phyloP scores from a whole-genome alignment of 176 grass and related monocot species.

The Zoysia pacifica region DNA sequence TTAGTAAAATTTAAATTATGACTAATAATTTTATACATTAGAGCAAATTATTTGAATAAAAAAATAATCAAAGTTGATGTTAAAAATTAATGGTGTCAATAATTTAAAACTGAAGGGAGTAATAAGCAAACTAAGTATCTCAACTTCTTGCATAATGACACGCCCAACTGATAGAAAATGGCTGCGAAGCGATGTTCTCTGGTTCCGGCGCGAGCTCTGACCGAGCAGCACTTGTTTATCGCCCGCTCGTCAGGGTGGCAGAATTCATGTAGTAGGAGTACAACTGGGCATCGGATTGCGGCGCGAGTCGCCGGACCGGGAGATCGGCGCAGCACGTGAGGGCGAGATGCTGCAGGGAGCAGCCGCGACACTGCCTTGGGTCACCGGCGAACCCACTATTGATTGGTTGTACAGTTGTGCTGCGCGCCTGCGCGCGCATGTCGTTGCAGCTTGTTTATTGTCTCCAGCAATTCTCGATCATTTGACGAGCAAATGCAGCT shows the following conservation, averaged over 20 bases:
- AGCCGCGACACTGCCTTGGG: not conserved
- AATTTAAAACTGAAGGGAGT: too few species aligned
- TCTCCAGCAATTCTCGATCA: not conserved
- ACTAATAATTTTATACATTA: too few species aligned
- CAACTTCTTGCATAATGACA: not conserved
- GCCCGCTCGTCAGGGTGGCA: not conserved
- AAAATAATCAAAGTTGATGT: too few species aligned
- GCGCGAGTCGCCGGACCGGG: conserved; percentile 21
- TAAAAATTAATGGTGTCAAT: too few species aligned
- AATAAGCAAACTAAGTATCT: not conserved
- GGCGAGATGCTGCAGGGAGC: conserved; percentile 17
- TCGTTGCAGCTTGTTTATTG: not conserved
- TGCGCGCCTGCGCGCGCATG: not conserved
- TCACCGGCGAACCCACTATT: not conserved
- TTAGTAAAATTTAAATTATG: too few species aligned
- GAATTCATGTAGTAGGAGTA: not conserved
- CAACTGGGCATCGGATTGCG: conserved; percentile 31
- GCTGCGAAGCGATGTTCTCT: not conserved
- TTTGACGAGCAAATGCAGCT: conserved; percentile 2
- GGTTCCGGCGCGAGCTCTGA: not conserved
- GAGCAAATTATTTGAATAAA: too few species aligned
- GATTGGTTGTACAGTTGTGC: not conserved
- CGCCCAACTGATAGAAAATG: too few species aligned
- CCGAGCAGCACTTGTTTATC: not conserved
- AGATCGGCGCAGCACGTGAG: conserved; percentile 32